Evolutionary conservation across 2,329 filamentous ascomycete genomes (phyloP).

Genomic region (Claviceps humidiphila): DNA sequence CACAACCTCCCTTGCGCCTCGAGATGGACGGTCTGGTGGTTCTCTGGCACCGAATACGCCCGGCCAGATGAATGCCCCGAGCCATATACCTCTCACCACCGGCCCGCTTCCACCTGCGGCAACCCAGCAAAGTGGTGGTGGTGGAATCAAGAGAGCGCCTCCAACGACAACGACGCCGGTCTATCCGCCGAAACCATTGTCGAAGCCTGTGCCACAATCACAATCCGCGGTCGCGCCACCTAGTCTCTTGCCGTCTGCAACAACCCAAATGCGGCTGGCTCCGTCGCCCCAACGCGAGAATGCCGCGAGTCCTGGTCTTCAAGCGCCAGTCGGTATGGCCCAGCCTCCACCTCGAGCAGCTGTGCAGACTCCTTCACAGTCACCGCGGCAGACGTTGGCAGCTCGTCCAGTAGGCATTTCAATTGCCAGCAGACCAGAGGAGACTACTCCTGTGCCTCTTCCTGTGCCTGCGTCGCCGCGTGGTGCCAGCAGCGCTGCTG

Average conservation of each 20-base stretch:
- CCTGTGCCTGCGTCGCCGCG: background rate
- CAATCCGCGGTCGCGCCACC: slow-evolving; percentile 16
- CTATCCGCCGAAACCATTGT: slow-evolving; percentile 21
- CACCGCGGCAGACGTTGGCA: slow-evolving; percentile 18
- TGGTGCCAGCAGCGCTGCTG: background rate
- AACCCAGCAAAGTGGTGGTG: slow-evolving; percentile 6
- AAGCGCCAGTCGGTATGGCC: slow-evolving; percentile 21
- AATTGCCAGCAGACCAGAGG: slow-evolving; percentile 16
- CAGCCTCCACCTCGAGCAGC: slow-evolving; percentile 19
- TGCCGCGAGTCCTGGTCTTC: slow-evolving; percentile 20
- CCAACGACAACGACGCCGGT: slow-evolving; percentile 21
- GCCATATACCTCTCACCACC: background rate
- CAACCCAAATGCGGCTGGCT: slow-evolving; percentile 16
- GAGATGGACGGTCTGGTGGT: slow-evolving; percentile 16
- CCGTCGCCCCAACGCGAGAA: slow-evolving; percentile 18
- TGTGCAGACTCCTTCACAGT: slow-evolving; percentile 18
- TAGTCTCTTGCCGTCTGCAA: slow-evolving; percentile 15
- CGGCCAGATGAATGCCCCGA: background rate
- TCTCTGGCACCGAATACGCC: background rate
- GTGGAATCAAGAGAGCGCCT: slow-evolving; percentile 13
- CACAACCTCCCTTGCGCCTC: slow-evolving; percentile 19
- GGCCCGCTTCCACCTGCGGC: slow-evolving; percentile 9
- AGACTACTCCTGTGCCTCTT: slow-evolving; percentile 10
- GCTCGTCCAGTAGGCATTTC: slow-evolving; percentile 18
- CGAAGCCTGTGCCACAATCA: slow-evolving; percentile 10